Conservation (phyloP, 2,329 filamentous ascomycete genomes). For the Colletotrichum agaves region DNA sequence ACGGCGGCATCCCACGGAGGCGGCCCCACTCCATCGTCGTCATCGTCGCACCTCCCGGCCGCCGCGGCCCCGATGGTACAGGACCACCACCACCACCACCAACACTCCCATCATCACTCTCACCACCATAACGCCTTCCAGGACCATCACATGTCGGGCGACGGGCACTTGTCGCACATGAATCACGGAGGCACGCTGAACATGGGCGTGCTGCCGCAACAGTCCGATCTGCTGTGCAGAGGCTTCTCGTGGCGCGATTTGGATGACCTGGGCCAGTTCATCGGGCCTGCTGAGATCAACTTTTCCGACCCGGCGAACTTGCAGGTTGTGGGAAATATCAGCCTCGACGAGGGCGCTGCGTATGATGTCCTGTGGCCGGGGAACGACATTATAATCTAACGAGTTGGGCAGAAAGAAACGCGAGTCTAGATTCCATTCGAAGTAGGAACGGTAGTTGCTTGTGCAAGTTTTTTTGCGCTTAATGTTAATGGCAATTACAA, state of each 20-base stretch:
- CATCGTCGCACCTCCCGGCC: no score
- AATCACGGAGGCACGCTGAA: background rate
- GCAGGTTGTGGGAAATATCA: slow-evolving; percentile 8
- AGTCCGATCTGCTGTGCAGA: slow-evolving; percentile 50
- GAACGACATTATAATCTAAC: slow-evolving; percentile 23
- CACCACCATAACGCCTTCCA: background rate
- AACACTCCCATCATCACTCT: background rate
- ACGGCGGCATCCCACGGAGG: no score
- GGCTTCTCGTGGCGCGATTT: slow-evolving; percentile 72
- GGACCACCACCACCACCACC: background rate
- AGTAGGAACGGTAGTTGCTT: no score
- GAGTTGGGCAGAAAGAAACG: background rate
- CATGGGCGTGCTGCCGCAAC: background rate
- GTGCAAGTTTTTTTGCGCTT: no score
- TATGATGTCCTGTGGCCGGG: slow-evolving; percentile 35
- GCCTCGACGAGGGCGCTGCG: slow-evolving; percentile 18
- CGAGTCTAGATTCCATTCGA: background rate
- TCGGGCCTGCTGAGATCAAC: slow-evolving; percentile 36
- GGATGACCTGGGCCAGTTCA: slow-evolving; percentile 67
- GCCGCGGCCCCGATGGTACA: no score
- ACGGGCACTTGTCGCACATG: background rate
- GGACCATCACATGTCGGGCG: background rate
- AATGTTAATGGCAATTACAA: no score
- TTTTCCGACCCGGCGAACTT: slow-evolving; percentile 17
- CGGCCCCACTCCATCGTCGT: no score